Base-by-base conservation (phyloP, 495 filamentous ascomycete genomes). In the Zalerion maritima region DNA sequence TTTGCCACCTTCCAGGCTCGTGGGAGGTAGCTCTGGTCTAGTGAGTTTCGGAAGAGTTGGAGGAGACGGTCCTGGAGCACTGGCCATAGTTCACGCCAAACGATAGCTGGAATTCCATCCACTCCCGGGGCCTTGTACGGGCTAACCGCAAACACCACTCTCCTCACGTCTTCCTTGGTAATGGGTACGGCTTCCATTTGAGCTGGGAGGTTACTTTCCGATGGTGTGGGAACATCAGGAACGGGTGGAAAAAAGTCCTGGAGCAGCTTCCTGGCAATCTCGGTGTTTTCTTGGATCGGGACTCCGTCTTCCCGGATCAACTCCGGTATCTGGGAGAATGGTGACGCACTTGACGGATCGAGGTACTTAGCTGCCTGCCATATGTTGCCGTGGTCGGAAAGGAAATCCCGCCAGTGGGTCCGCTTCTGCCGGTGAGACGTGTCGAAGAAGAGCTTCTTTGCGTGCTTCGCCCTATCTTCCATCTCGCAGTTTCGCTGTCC, bases 241-340 rank as follows among this genome's bases (percentile, higher is more conserved):
- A n/a, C n/a, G 14, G 42, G 37, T 7, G 47, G 45, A 27, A 51
- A 54, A 47, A 54, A 54, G 25, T 3, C 40, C 12, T 28, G 3
- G 11, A 38, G 15, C 6, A 38, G 23, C 14, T 32, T 24, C 12
- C 28, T 21, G 15, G 29, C 18, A 26, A 42, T 42, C 26, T 49
- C 40, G 10, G 31, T 39, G 27, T 51, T 28, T 29, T 47, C 35
- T 18, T 18, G 24, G 21, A 19, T 28, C 10, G 10, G 14, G 4
- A 17, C 11, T 10, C 21, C 25, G 13, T 35, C 25, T 29, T 4
- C 25, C 19, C 14, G 48, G 29, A 29, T 45, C 27, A 17, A 21
- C 26, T 28, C 37, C 37, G 16, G 31, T 34, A 41, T 40, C 18
- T 38, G 32, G 14, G 23, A 21, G 29, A 37, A 37, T 37, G 34